Evolutionary conservation across 2,329 filamentous ascomycete species (phyloP).

Genomic region (Pseudogymnoascus destructans): DNA sequence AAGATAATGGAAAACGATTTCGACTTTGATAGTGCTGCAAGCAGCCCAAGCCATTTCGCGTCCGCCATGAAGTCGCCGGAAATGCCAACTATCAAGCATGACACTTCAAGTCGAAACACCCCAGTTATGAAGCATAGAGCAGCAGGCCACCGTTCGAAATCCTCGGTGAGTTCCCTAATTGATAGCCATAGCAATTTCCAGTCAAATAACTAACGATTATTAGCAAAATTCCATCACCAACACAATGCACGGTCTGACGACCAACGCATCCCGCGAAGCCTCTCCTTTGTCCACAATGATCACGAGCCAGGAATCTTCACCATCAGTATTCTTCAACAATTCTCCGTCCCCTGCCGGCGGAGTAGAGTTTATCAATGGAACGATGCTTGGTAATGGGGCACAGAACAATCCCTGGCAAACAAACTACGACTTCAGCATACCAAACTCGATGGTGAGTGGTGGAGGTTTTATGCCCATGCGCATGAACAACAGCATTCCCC

Average conservation of each 20-base stretch:
- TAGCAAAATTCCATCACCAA: constrained; percentile 40
- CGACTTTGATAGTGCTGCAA: constrained; percentile 46
- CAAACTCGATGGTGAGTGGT: constrained; percentile 13
- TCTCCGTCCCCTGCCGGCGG: constrained; percentile 35
- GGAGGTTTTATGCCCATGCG: constrained; percentile 18
- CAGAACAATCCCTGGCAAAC: constrained; percentile 27
- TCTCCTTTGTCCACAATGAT: constrained; percentile 41
- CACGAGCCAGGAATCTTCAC: constrained; percentile 40
- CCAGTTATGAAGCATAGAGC: constrained; percentile 19
- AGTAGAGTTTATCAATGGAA: constrained; percentile 29
- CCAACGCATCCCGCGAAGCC: constrained; percentile 36
- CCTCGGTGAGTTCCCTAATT: constrained; percentile 29
- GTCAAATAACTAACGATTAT: constrained; percentile 22
- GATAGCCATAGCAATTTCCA: not conserved
- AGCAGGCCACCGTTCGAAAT: constrained; percentile 29
- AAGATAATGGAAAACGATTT: constrained; percentile 38
- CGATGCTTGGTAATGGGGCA: constrained; percentile 20
- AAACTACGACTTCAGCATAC: constrained; percentile 15
- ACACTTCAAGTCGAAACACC: constrained; percentile 22
- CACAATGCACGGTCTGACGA: constrained; percentile 37
- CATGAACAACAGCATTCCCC: constrained; percentile 19
- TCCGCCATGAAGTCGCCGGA: constrained; percentile 30
- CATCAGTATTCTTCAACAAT: constrained; percentile 34
- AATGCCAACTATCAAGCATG: constrained; percentile 31
- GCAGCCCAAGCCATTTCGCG: constrained; percentile 36